Conservation (phyloP, 805 yeast species). For the Ogataea nitratoaversa region DNA sequence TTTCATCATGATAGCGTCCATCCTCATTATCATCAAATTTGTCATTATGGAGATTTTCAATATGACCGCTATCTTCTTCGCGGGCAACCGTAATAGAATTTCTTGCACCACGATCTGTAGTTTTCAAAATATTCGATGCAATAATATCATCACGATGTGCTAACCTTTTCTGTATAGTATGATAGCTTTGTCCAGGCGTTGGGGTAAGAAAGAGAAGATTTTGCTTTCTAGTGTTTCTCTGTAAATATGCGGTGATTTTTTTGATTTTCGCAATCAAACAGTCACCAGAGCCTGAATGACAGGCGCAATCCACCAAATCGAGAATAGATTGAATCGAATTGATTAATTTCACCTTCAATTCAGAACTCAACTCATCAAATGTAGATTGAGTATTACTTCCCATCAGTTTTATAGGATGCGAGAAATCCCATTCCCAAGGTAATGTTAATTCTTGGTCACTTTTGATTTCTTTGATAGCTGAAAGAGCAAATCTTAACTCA, state of each 20-base stretch:
- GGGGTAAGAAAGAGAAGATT: slow-evolving; percentile 24
- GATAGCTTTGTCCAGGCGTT: slow-evolving; percentile 26
- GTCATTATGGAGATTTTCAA: slow-evolving; percentile 3
- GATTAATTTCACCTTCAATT: slow-evolving; percentile 51
- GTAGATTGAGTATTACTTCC: slow-evolving; percentile 34
- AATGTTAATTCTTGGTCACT: slow-evolving; percentile 70
- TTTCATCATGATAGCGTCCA: slow-evolving; percentile 3
- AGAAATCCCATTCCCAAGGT: slow-evolving; percentile 85
- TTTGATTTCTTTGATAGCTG: slow-evolving; percentile 51
- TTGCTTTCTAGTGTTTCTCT: slow-evolving; percentile 55
- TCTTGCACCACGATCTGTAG: too few species aligned
- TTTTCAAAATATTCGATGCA: too few species aligned
- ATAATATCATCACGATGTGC: slow-evolving; percentile 20
- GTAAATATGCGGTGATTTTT: slow-evolving; percentile 55
- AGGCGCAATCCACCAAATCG: slow-evolving; percentile 51
- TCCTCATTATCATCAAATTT: neutral
- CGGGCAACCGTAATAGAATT: neutral
- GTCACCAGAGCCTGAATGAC: slow-evolving; percentile 51
- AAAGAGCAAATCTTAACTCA: slow-evolving; percentile 47
- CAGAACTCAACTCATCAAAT: slow-evolving; percentile 52
- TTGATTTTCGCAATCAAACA: slow-evolving; percentile 60
- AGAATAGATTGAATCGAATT: slow-evolving; percentile 60
- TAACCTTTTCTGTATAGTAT: slow-evolving; percentile 32
- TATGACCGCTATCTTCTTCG: slow-evolving; percentile 1
- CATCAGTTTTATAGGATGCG: slow-evolving; percentile 67